Base-by-base conservation (phyloP, 208 protist genomes). In the Leishmania mexicana region DNA sequence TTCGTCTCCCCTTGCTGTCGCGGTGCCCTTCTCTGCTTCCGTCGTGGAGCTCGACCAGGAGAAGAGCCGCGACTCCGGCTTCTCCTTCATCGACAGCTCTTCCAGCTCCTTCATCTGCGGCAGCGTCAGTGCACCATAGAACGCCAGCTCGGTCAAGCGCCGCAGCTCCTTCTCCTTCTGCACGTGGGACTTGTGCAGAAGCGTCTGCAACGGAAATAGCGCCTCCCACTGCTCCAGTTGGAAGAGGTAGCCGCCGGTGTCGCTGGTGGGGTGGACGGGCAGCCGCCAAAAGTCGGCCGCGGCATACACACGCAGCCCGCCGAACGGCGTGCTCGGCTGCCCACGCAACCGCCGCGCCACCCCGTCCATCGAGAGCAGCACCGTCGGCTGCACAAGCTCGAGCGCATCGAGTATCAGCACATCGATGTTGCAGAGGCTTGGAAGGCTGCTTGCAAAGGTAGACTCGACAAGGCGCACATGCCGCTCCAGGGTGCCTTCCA, bases 251-350 rank as follows among this genome's bases (percentile, higher is more conserved):
- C 93, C 95, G 21, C 93, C 93, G 0, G 89, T 95, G 86, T 96
- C 93, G 78, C 92, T 96, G 78, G 86, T 87, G 2, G 95, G 95
- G 67, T 93, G 87, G 31, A 98, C 95, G 0, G 90, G 91, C 35
- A 98, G 83, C 0, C 78, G 86, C 93, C 95, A 98, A 77, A 98
- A 98, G 76, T 98, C 92, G 21, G 92, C 95, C 24, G 90, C 84
- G 57, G 92, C 95, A 81, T 91, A 95, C 24, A 98, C 90, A 45
- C 92, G 93, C 49, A 98, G 73, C 4, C 95, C 95, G 54, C 95
- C 95, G 88, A 98, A 96, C 0, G 95, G 88, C 62, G 85, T 80
- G 35, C 81, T 54, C 15, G 83, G 86, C 73, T 76, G 71, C 21
- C 79, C 84, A 54, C 92, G 89, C 75, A 90, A 78, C 17, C 92